These are phyloP conservation scores for Teunomyces kruisii DNA, from an alignment of 805 yeast genomes.

Conservation along the genomic window DNA sequence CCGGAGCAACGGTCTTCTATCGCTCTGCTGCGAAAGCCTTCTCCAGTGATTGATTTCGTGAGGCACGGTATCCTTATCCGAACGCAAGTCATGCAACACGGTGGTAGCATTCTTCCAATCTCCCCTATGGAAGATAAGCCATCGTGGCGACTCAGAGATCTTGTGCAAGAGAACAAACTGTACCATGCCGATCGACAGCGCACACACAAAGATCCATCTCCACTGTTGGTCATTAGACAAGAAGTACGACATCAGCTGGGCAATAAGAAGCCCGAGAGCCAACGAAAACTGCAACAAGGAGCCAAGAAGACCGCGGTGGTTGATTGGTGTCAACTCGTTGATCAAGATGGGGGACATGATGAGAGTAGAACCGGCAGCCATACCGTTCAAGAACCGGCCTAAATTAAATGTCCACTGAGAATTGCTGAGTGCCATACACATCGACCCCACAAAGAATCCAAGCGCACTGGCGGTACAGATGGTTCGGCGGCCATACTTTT, in stretches of 20 bases:
- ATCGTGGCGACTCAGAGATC: constrained; percentile 41
- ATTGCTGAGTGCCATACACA: constrained; percentile 25
- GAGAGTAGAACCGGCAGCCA: constrained; percentile 40
- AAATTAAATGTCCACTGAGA: constrained; percentile 17
- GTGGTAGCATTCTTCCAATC: constrained; percentile 28
- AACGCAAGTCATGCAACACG: constrained; percentile 27
- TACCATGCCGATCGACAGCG: constrained; percentile 21
- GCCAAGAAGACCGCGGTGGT: constrained; percentile 43
- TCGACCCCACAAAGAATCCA: constrained; percentile 23
- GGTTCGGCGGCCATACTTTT: constrained; percentile 23
- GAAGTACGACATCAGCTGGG: constrained; percentile 31
- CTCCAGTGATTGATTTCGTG: constrained; percentile 41
- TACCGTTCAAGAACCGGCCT: constrained; percentile 36
- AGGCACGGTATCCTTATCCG: constrained; percentile 28
- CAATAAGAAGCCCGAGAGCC: constrained; percentile 35
- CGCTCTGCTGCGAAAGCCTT: constrained; percentile 17
- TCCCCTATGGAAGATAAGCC: constrained; percentile 34
- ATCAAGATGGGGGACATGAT: constrained; percentile 42
- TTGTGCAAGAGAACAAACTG: constrained; percentile 35
- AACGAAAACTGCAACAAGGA: constrained; percentile 39
- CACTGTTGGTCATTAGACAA: constrained; percentile 39
- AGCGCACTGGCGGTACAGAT: constrained; percentile 16
- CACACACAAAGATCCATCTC: constrained; percentile 33
- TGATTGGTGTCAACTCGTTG: constrained; percentile 39
- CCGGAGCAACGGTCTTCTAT: not conserved